These are phyloP conservation scores for Bruguiera gymnorhiza DNA, from an alignment of 345 rosid genomes.

Conservation along the genomic window DNA sequence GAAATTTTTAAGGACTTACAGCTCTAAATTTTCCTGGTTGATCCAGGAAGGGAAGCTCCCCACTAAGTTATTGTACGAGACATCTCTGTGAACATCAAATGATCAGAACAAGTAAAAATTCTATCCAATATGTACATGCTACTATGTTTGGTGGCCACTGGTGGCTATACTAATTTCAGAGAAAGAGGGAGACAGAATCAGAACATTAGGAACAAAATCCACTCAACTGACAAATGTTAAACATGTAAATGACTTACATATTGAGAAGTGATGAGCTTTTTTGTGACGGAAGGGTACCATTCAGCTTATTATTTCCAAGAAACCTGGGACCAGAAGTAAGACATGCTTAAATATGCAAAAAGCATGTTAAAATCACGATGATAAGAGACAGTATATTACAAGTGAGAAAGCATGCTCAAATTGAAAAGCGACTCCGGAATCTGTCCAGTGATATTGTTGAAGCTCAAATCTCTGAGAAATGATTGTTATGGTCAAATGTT, in stretches of 20 bases:
- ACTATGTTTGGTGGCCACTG: background rate
- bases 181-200: background rate
- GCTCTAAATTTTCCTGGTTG: slow-evolving; percentile 33
- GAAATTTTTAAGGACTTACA: slow-evolving; percentile 36
- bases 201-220: background rate
- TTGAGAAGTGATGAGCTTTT: slow-evolving; percentile 43
- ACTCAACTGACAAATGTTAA: background rate
- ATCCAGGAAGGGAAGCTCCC: slow-evolving; percentile 75
- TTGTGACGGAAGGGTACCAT: slow-evolving; percentile 49
- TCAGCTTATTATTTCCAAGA: slow-evolving; percentile 50
- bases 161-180: background rate
- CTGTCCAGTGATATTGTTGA: slow-evolving; percentile 41
- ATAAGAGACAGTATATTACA: slow-evolving; percentile 40
- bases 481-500: background rate
- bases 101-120: background rate
- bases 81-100: slow-evolving; percentile 50
- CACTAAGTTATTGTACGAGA: slow-evolving; percentile 61
- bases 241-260: slow-evolving; percentile 41
- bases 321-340: slow-evolving; percentile 47
- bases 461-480: slow-evolving; percentile 54
- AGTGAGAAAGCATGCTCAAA: slow-evolving; percentile 33
- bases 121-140: background rate
- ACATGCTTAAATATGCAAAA: slow-evolving; percentile 10
- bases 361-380: background rate
- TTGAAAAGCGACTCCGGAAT: slow-evolving; percentile 37